These are phyloP conservation scores for Sphaerostilbella broomeana DNA, from an alignment of 2,329 filamentous ascomycete genomes.

Conservation along the genomic window DNA sequence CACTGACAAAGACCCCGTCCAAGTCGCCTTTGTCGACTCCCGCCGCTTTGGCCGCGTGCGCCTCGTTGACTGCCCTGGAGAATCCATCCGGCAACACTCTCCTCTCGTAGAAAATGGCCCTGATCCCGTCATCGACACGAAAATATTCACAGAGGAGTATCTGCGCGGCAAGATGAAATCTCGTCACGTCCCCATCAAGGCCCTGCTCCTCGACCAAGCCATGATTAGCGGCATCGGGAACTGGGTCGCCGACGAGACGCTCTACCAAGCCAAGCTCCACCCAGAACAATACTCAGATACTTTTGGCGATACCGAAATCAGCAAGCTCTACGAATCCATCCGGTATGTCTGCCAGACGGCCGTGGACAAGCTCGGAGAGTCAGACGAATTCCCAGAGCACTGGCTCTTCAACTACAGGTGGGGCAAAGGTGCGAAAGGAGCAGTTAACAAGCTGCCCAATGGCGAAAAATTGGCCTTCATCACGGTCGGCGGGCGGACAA, in stretches of 20 bases:
- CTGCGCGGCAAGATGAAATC: constrained; percentile 61
- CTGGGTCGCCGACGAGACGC: constrained; percentile 92
- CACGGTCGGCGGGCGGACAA: constrained; percentile 86
- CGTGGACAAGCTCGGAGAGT: constrained; percentile 72
- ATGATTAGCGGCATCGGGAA: constrained; percentile 92
- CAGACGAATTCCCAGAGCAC: constrained; percentile 72
- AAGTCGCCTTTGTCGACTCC: constrained; percentile 77
- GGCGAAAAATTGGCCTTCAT: constrained; percentile 81
- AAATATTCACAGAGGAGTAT: constrained; percentile 70
- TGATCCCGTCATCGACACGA: constrained; percentile 79
- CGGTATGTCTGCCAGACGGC: constrained; percentile 74
- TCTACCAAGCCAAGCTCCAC: constrained; percentile 84
- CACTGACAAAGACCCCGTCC: constrained; percentile 41
- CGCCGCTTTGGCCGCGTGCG: constrained; percentile 73
- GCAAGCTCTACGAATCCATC: constrained; percentile 64
- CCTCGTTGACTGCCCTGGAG: constrained; percentile 71
- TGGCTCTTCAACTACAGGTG: constrained; percentile 89
- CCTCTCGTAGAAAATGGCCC: constrained; percentile 90
- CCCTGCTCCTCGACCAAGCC: constrained; percentile 77
- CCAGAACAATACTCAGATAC: constrained; percentile 90
- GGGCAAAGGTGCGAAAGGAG: constrained; percentile 78
- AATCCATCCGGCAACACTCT: constrained; percentile 65
- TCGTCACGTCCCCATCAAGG: constrained; percentile 83
- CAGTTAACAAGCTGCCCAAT: constrained; percentile 62
- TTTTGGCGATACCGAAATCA: constrained; percentile 64